Evolutionary conservation across 179 eudicot species (phyloP).

Genomic region (Vitellaria paradoxa): DNA sequence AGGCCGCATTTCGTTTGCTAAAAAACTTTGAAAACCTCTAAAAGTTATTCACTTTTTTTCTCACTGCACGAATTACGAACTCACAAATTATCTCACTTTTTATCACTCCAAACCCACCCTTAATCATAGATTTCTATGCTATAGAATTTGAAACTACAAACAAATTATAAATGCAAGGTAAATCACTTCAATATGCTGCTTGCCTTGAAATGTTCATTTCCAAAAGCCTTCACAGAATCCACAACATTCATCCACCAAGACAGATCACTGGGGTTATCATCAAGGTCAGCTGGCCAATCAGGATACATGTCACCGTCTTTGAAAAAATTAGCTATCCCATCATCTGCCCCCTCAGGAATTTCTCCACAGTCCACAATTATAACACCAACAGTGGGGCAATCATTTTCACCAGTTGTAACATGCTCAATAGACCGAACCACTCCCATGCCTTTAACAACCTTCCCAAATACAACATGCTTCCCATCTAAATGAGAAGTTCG

Average conservation of each 20-base stretch:
- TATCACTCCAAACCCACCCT: too few species aligned
- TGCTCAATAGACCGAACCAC: constrained; percentile 84
- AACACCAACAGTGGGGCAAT: constrained; percentile 54
- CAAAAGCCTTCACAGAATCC: constrained; percentile 63
- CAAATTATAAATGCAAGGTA: too few species aligned
- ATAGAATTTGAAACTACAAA: background rate
- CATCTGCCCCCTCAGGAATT: constrained; percentile 71
- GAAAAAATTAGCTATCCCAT: constrained; percentile 64
- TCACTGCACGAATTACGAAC: too few species aligned
- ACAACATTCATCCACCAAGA: constrained; percentile 85
- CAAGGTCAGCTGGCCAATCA: constrained; percentile 92
- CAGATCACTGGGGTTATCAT: constrained; percentile 48
- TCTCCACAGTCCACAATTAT: constrained; percentile 72
- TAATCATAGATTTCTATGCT: background rate
- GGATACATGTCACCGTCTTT: constrained; percentile 80
- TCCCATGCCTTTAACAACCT: constrained; percentile 91
- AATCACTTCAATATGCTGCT: background rate
- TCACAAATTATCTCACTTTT: too few species aligned
- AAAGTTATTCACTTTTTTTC: too few species aligned
- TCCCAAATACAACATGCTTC: constrained; percentile 93
- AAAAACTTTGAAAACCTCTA: too few species aligned
- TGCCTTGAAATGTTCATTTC: constrained; percentile 81
- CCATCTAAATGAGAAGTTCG: constrained; percentile 82
- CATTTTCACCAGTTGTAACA: constrained; percentile 42
- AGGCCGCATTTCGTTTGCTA: too few species aligned